Percentiles rank a stretch among this genome's conserved stretches.
Evolutionary conservation across 208 protist genomes (phyloP).

Genomic region (Crithidia expoeki): DNA sequence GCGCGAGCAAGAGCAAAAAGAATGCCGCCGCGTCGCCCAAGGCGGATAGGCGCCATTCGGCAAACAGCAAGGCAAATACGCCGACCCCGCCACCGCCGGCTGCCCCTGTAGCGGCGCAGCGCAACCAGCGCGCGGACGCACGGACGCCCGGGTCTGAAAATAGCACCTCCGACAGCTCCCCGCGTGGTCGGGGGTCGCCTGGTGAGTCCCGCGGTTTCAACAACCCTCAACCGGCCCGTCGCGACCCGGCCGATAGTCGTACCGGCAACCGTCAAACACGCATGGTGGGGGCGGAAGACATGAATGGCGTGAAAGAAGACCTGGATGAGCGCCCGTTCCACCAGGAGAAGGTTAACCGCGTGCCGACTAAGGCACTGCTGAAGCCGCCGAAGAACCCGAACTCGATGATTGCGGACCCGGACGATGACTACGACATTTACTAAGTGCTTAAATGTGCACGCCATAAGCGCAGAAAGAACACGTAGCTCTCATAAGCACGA

Average conservation of each 20-base stretch:
- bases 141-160: neutral
- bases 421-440: constrained; percentile 36
- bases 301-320: constrained; percentile 24
- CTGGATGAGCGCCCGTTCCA: constrained; percentile 37
- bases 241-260: constrained; percentile 4
- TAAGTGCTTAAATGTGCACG: neutral
- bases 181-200: neutral
- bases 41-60: neutral
- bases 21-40: neutral
- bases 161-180: neutral
- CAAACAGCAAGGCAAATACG: neutral
- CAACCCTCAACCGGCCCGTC: constrained; percentile 18
- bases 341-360: constrained; percentile 43
- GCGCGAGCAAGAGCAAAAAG: constrained; percentile 11
- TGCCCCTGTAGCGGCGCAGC: neutral
- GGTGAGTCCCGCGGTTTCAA: constrained; percentile 28
- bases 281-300: constrained; percentile 28
- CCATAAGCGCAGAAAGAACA: neutral
- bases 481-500: too few relatives aligned
- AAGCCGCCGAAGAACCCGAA: constrained; percentile 45
- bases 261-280: constrained; percentile 13
- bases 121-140: neutral
- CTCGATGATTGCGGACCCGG: constrained; percentile 42
- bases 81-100: neutral
- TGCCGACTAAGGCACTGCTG: constrained; percentile 51